A percentile compares a stretch with the other conserved stretches of the same genome.
These are phyloP conservation scores for Bullera alba DNA, from an alignment of 768 basidiomycete species.

Conservation along the genomic window DNA sequence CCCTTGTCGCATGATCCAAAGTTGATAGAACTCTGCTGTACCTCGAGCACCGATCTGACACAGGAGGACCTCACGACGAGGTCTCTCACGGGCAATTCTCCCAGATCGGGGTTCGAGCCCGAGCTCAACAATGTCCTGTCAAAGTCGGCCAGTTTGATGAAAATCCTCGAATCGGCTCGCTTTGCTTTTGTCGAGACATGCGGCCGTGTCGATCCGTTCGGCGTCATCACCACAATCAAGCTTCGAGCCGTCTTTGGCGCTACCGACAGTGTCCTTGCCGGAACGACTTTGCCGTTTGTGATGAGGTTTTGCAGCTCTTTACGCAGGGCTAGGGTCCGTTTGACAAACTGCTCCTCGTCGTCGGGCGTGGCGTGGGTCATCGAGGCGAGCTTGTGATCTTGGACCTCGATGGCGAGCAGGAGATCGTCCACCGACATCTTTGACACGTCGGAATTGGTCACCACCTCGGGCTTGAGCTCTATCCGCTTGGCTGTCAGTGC, in stretches of 20 bases:
- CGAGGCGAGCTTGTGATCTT: slow-evolving; percentile 20
- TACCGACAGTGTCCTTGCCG: slow-evolving; percentile 23
- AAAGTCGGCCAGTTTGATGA: slow-evolving; percentile 37
- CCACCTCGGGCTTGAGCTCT: slow-evolving; percentile 20
- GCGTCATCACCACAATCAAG: slow-evolving; percentile 38
- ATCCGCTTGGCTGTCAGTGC: slow-evolving; percentile 38
- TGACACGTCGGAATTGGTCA: slow-evolving; percentile 24
- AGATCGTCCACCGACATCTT: slow-evolving; percentile 39
- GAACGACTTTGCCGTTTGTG: slow-evolving; percentile 25
- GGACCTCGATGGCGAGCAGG: slow-evolving; percentile 30
- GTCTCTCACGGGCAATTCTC: slow-evolving; percentile 39
- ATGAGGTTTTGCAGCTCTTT: slow-evolving; percentile 34
- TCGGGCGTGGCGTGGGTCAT: slow-evolving; percentile 24
- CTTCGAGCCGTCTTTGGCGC: slow-evolving; percentile 14
- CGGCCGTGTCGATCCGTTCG: slow-evolving; percentile 36
- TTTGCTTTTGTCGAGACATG: slow-evolving; percentile 31
- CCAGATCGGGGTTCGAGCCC: slow-evolving; percentile 1
- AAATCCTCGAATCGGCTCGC: slow-evolving; percentile 41
- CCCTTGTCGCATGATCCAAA: slow-evolving; percentile 43
- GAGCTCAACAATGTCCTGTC: slow-evolving; percentile 17
- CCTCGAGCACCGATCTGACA: slow-evolving; percentile 36
- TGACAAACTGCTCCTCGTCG: slow-evolving; percentile 39
- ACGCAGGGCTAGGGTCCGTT: slow-evolving; percentile 24
- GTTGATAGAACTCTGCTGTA: slow-evolving; percentile 43
- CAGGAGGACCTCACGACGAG: slow-evolving; percentile 37